Percentiles rank a stretch among this genome's conserved stretches.
Conservation (phyloP, 2,329 filamentous ascomycete genomes). For the Kalaharituber pfeilii region DNA sequence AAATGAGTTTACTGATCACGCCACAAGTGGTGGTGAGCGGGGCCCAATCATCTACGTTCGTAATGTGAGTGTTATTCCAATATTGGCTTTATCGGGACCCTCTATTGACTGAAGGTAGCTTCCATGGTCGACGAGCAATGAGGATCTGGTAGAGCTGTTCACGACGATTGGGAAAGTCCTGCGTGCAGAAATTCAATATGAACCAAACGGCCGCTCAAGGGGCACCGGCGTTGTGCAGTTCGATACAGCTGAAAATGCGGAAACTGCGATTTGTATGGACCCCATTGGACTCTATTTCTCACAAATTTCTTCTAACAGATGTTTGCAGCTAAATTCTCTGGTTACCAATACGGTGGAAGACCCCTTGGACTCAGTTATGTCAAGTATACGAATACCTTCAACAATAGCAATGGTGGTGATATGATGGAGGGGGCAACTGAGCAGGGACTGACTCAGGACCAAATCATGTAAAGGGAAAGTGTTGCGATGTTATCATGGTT, state of each 20-base stretch:
- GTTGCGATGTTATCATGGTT: background rate
- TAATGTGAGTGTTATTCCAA: constrained; percentile 54
- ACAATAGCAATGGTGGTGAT: constrained; percentile 38
- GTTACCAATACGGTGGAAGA: constrained; percentile 90
- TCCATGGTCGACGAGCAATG: constrained; percentile 97
- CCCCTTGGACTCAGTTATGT: constrained; percentile 86
- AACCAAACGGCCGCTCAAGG: constrained; percentile 84
- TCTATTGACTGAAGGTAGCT: constrained; percentile 40
- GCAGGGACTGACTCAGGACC: constrained; percentile 75
- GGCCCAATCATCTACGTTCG: constrained; percentile 82
- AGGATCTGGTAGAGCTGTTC: constrained; percentile 90
- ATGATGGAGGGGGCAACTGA: constrained; percentile 64
- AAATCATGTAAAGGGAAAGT: constrained; percentile 60
- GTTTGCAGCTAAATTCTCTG: constrained; percentile 67
- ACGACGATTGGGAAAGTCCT: constrained; percentile 96
- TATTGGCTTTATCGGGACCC: too few species aligned
- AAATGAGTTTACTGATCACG: constrained; percentile 88
- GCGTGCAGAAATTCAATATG: constrained; percentile 97
- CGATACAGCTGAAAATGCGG: constrained; percentile 62
- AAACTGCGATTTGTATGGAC: constrained; percentile 61
- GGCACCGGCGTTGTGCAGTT: constrained; percentile 96
- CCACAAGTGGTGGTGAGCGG: constrained; percentile 69
- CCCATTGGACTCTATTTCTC: too few species aligned
- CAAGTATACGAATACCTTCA: constrained; percentile 75
- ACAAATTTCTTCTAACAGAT: too few species aligned